Base-by-base conservation (phyloP, 2,329 filamentous ascomycete species). In the Neurospora sp. region DNA sequence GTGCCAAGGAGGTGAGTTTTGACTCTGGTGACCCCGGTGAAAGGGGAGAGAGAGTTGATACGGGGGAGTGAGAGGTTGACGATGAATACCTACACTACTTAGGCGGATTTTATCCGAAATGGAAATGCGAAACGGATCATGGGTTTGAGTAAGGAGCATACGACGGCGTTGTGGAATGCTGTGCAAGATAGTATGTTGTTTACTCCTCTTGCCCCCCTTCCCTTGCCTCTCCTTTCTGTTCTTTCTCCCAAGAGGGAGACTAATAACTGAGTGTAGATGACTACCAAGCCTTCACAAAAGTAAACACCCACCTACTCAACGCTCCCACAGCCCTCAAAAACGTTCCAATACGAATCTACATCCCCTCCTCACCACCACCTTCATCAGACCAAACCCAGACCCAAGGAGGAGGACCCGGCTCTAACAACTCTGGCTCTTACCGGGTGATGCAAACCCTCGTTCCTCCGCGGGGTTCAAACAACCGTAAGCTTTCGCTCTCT, bases 61-160 rank as follows among this genome's bases (percentile, higher is more conserved):
- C 1, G 5, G 33, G 6, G 33, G 33, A 6, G 33, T 36, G 33
- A 36, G 33, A 36, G 33, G 33, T 36, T 36, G 5, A 36, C 33
- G 33, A 36, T 36, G 33, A 36, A 36, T 36, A 36, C 33, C 33
- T 36, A 36, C 6, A 28, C 28, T 28, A 28, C 28, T 36, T 36
- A 36, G 84, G 93, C 94, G 38, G 93, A 97, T 80, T 97, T 93
- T 75, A 84, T 97, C 68, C 88, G 94, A 68, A 95, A 96, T 75
- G 93, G 93, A 66, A 96, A 91, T 69, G 93, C 93, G 17, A 93
- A 95, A 78, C 90, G 91, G 72, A 94, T 97, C 76, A 97, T 97
- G 93, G 90, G 89, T 69, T 83, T 97, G 76, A 93, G 91, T 72
- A 94, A 93, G 78, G 89, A 92, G 66, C 90, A 97, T 78, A 96